phyloP scores from a whole-genome alignment of 179 eudicot species.

The Heliamphora pulchella region DNA sequence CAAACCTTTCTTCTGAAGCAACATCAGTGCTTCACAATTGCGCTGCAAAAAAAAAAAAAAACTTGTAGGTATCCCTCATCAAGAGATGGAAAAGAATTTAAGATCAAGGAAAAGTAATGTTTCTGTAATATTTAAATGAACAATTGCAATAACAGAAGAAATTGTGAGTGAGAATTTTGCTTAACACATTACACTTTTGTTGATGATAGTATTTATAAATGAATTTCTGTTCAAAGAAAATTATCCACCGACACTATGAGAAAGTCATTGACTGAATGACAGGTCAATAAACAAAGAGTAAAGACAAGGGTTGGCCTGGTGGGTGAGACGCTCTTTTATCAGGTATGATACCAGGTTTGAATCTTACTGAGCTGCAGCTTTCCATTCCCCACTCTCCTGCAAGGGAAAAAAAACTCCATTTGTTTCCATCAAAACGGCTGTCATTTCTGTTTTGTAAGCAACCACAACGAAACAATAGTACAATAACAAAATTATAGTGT shows the following conservation, averaged over 20 bases:
- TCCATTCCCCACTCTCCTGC: no score
- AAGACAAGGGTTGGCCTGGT: no score
- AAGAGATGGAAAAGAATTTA: neutral
- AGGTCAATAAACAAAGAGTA: neutral
- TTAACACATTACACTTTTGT: neutral
- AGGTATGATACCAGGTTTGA: no score
- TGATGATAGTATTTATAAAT: neutral
- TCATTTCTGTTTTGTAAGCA: no score
- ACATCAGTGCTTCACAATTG: slow-evolving; percentile 90
- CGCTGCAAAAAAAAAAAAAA: slow-evolving; percentile 41
- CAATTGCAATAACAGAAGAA: neutral
- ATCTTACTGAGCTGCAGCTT: no score
- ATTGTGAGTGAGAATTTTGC: neutral
- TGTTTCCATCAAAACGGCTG: no score
- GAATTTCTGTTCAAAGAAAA: neutral
- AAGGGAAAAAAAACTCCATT: no score
- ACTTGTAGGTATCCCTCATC: neutral
- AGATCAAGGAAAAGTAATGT: slow-evolving; percentile 1
- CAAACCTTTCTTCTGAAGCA: slow-evolving; percentile 80
- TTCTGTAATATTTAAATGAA: neutral
- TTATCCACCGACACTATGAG: no score
- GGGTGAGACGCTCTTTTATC: no score
- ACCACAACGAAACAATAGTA: no score
- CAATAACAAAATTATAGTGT: no score
- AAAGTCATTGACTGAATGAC: neutral